Percentiles rank a stretch among this genome's conserved stretches.
phyloP scores from a whole-genome alignment of 1,284 basidiomycete species.

The Mycena citricolor region DNA sequence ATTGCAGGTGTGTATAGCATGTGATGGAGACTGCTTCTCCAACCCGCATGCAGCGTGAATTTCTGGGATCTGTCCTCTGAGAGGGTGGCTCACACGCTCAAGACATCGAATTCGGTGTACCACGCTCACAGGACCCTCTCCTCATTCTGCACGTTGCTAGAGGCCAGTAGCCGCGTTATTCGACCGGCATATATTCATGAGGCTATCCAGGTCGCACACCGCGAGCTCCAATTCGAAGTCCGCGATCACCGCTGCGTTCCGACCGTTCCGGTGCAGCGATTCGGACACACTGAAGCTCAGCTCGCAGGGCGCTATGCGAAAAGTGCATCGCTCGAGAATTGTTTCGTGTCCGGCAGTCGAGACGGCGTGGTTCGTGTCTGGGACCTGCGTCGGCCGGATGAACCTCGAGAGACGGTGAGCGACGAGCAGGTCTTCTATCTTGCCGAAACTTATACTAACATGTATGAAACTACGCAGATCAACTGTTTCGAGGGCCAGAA shows the following conservation, averaged over 20 bases:
- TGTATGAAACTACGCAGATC: slow-evolving; percentile 25
- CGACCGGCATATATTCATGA: slow-evolving; percentile 4
- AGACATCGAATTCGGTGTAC: slow-evolving; percentile 44
- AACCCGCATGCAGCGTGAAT: slow-evolving; percentile 31
- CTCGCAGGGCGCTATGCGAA: slow-evolving; percentile 44
- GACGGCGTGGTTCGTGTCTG: slow-evolving; percentile 45
- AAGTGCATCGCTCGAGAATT: slow-evolving; percentile 34
- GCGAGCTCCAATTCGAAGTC: slow-evolving; percentile 53
- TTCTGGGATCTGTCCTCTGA: slow-evolving; percentile 50
- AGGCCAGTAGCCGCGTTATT: slow-evolving; percentile 33
- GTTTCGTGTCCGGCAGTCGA: slow-evolving; percentile 45
- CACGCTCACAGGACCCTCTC: slow-evolving; percentile 41
- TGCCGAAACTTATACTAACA: background rate
- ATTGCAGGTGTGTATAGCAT: slow-evolving; percentile 29
- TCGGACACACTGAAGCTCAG: slow-evolving; percentile 41
- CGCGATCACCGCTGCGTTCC: slow-evolving; percentile 44
- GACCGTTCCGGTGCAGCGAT: slow-evolving; percentile 37
- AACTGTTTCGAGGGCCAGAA: slow-evolving; percentile 37
- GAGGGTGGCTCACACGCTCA: slow-evolving; percentile 39
- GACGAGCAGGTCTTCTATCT: slow-evolving; percentile 27
- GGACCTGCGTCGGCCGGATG: slow-evolving; percentile 53
- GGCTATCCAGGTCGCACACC: slow-evolving; percentile 42
- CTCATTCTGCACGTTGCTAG: slow-evolving; percentile 42
- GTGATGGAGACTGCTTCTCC: background rate
- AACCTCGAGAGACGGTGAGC: slow-evolving; percentile 30